phyloP scores from a whole-genome alignment of 1,284 basidiomycete species.

The Abortiporus biennis region DNA sequence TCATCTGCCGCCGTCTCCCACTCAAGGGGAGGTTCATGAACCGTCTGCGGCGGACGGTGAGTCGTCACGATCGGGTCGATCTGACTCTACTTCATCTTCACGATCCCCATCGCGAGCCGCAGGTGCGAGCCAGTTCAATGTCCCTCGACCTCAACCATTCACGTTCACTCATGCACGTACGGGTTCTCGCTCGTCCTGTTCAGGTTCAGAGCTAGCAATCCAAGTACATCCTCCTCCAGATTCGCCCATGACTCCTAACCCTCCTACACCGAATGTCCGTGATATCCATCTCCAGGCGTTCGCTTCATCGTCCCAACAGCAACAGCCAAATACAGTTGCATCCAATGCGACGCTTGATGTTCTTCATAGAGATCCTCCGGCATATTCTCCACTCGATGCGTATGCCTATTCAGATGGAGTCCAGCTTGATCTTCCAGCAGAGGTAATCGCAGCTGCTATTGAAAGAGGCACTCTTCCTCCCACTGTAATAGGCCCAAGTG shows the following conservation, averaged over 20 bases:
- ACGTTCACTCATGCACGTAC: conserved; percentile 27
- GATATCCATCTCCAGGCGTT: conserved; percentile 76
- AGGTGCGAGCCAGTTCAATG: conserved; percentile 79
- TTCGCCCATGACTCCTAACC: conserved; percentile 66
- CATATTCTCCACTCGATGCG: conserved; percentile 78
- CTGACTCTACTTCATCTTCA: conserved; percentile 40
- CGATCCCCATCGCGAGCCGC: conserved; percentile 29
- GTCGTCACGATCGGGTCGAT: conserved; percentile 5
- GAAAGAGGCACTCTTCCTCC: conserved; percentile 60
- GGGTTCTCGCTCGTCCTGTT: conserved; percentile 26
- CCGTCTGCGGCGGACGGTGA: conserved; percentile 17
- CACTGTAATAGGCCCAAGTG: conserved; percentile 44
- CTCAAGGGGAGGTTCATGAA: conserved; percentile 25
- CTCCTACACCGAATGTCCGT: conserved; percentile 69
- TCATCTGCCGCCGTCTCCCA: conserved; percentile 42
- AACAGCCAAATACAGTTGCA: conserved; percentile 12
- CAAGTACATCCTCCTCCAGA: conserved; percentile 73
- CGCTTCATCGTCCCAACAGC: conserved; percentile 30
- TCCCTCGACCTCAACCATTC: conserved; percentile 47
- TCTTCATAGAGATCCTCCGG: conserved; percentile 52
- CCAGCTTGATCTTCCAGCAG: conserved; percentile 76
- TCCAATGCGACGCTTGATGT: conserved; percentile 11
- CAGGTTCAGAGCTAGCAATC: conserved; percentile 58
- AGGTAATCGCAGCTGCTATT: conserved; percentile 74
- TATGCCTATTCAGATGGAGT: conserved; percentile 76